These are phyloP conservation scores for Penicillium robsamsonii DNA, from an alignment of 495 filamentous ascomycete genomes.

Conservation along the genomic window DNA sequence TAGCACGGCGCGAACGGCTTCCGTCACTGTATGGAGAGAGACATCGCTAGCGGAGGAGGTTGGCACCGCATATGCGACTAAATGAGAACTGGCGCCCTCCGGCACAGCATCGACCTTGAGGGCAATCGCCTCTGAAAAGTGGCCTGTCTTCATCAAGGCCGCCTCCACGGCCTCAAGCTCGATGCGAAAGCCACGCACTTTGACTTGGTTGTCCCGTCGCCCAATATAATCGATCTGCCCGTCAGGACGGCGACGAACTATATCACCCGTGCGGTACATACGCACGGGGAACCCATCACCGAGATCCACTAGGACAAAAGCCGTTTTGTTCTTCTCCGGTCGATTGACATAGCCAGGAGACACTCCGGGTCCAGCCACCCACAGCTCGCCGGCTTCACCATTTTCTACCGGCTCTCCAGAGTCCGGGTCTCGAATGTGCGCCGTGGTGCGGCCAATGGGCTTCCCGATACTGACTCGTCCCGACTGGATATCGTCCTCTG, in stretches of 20 bases:
- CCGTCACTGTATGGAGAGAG: no score
- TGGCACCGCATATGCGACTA: constrained; percentile 15
- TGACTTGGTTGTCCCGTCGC: constrained; percentile 49
- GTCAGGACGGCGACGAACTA: constrained; percentile 24
- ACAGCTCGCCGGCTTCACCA: constrained; percentile 43
- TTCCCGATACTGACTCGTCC: constrained; percentile 19
- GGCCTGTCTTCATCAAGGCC: constrained; percentile 7
- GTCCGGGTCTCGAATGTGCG: constrained; percentile 46
- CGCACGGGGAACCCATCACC: no score
- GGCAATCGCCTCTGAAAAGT: constrained; percentile 10
- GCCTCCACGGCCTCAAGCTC: constrained; percentile 46
- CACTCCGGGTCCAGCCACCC: constrained; percentile 41
- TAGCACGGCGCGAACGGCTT: no score
- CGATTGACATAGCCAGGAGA: constrained; percentile 46
- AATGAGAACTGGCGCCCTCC: no score
- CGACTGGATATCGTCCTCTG: constrained; percentile 4
- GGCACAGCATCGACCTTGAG: no score
- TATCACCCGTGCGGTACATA: constrained; percentile 47
- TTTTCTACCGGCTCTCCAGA: constrained; percentile 30
- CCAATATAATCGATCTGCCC: constrained; percentile 42
- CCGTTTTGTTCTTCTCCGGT: constrained; percentile 22
- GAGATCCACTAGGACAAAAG: no score
- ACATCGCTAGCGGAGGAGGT: no score
- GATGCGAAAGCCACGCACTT: constrained; percentile 42
- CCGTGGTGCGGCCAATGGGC: constrained; percentile 13